Conservation (phyloP, 345 rosid species). For the Xanthoceras sorbifolium region DNA sequence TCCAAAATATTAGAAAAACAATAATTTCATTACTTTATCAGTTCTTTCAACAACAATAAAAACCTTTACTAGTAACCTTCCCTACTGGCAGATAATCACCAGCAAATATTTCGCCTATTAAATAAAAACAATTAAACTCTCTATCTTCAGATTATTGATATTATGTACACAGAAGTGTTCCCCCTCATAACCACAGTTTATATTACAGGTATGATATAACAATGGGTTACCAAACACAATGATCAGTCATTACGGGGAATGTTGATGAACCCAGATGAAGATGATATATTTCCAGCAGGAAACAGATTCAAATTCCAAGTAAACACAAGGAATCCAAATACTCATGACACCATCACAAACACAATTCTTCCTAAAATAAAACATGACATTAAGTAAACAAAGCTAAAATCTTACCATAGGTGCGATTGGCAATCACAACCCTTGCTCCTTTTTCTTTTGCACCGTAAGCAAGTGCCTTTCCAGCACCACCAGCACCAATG, state of each 20-base stretch:
- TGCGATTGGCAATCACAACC: slow-evolving; percentile 85
- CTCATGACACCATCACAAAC: not conserved
- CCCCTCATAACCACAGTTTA: not conserved
- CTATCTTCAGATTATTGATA: not conserved
- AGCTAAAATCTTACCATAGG: slow-evolving; percentile 53
- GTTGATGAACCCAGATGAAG: not conserved
- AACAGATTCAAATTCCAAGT: not conserved
- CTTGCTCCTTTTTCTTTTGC: slow-evolving; percentile 91
- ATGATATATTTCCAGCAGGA: not conserved
- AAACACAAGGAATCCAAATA: not conserved
- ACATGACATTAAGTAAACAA: not conserved
- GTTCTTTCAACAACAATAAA: not conserved
- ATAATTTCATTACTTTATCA: not conserved
- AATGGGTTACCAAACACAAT: not conserved
- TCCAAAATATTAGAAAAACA: not conserved
- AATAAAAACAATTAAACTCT: not conserved
- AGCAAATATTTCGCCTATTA: not conserved
- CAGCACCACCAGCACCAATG: slow-evolving; percentile 97
- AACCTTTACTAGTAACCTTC: not conserved
- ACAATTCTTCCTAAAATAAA: not conserved
- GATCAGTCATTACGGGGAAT: not conserved
- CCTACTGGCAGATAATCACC: not conserved
- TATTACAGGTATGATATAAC: not conserved
- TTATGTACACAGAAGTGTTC: not conserved
- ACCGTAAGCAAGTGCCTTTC: slow-evolving; percentile 94